Evolutionary conservation across 2,329 filamentous ascomycete genomes (phyloP), one percentile per base, ranked within the genome.

Genomic region (Aspergillus oerlinghausenensis): DNA sequence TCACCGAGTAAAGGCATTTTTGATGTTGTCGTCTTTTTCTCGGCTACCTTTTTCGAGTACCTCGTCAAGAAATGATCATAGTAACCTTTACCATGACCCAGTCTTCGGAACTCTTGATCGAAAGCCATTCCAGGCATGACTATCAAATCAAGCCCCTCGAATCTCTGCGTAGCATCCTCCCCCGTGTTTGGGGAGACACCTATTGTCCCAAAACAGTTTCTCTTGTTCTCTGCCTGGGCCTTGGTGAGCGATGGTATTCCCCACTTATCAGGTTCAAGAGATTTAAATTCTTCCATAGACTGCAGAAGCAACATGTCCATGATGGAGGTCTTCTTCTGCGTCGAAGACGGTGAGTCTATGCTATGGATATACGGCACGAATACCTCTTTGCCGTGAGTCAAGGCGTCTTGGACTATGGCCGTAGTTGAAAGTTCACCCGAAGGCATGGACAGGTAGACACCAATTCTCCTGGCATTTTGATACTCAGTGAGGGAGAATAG

Each of bases 31-130:
- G 67, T 64, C 62, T 60, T 65, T 63, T 59, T 66, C 62, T 60
- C 66, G 49, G 66, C 65, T 65, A 73, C 73, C 72, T 66, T 68
- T 63, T 74, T 73, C 73, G 81, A 72, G 82, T 92, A 96, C 64
- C 88, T 85, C 67, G 88, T 84, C 70, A 99, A 77, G 74, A 96
- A 99, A 73, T 87, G 89, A 77, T 99, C 94, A 79, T 99, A 99
- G 77, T 96, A 99, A 32, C 94, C 94, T 74, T 91, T 96, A 55
- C 94, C 94, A 74, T 99, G 94, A 43, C 94, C 94, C 21, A 97
- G 82, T 65, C 94, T 84, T 63, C 88, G 84, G 59, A 94, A 82
- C 11, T 77, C 78, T 3, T 79, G 79, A 72, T 97, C 92, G 74
- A 99, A 99, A 3, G 91, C 93, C 67, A 99, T 89, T 11, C 92